Percentiles rank a stretch among this genome's conserved stretches.
phyloP scores from a whole-genome alignment of 2,329 filamentous ascomycete genomes.

The Penicillium nordicum region DNA sequence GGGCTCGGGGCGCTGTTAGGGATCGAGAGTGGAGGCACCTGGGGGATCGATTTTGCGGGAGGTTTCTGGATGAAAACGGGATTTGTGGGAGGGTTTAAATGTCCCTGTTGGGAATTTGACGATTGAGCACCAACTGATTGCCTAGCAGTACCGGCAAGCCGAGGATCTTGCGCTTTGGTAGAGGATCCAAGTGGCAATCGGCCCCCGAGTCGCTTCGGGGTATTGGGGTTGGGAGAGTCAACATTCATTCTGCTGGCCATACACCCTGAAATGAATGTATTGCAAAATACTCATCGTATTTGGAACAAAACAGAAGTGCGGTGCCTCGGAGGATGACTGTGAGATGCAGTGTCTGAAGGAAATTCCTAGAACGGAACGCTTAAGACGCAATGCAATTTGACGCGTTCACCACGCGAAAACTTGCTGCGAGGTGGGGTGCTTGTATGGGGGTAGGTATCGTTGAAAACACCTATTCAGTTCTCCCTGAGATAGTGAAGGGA shows the following conservation, averaged over 20 bases:
- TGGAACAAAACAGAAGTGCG: background rate
- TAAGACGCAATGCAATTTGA: background rate
- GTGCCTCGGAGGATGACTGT: background rate
- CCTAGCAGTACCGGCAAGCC: background rate
- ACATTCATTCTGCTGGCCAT: constrained; percentile 13
- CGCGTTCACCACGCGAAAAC: background rate
- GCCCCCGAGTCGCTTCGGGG: background rate
- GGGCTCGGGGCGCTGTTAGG: background rate
- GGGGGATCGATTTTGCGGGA: background rate
- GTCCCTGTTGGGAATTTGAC: background rate
- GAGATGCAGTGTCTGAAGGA: background rate
- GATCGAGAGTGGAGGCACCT: background rate
- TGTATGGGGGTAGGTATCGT: background rate
- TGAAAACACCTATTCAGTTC: background rate
- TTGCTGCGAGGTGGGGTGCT: background rate
- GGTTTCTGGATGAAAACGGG: background rate
- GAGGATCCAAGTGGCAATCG: background rate
- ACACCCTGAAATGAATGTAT: background rate
- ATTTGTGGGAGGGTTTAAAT: background rate
- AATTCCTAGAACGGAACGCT: background rate
- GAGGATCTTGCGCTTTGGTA: constrained; percentile 2
- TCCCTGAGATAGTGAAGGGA: background rate
- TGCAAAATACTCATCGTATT: constrained; percentile 7
- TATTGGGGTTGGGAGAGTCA: background rate
- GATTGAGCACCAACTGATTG: background rate